These are phyloP conservation scores for Stemphylium vesicarium DNA, from an alignment of 2,329 filamentous ascomycete genomes.

Conservation along the genomic window DNA sequence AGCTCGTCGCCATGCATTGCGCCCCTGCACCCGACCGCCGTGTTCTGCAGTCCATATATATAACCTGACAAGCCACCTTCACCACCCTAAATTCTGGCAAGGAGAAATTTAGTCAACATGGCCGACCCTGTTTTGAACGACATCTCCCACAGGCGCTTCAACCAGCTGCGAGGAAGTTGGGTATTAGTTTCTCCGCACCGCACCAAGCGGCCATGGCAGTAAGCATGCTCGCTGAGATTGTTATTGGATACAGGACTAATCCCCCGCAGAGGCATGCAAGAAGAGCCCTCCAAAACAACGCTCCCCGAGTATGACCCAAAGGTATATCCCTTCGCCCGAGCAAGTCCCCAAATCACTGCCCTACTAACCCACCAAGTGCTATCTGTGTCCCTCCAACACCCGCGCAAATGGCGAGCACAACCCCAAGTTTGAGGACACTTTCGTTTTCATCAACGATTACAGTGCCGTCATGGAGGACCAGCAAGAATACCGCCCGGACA, in stretches of 20 bases:
- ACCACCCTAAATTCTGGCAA: slow-evolving; percentile 11
- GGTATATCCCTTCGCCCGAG: slow-evolving; percentile 35
- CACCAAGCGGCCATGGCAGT: slow-evolving; percentile 98
- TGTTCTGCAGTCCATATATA: slow-evolving; percentile 21
- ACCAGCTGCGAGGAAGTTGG: slow-evolving; percentile 88
- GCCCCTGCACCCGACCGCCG: slow-evolving; percentile 17
- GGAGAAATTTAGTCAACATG: slow-evolving; percentile 43
- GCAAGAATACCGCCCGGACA: slow-evolving; percentile 70
- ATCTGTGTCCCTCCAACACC: slow-evolving; percentile 90
- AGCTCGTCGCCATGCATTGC: slow-evolving; percentile 28
- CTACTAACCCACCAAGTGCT: slow-evolving; percentile 67
- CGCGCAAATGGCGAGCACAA: slow-evolving; percentile 87
- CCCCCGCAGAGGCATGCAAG: slow-evolving; percentile 54
- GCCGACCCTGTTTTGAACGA: slow-evolving; percentile 73
- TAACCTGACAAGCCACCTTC: not conserved
- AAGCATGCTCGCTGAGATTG: slow-evolving; percentile 49
- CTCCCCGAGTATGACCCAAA: slow-evolving; percentile 78
- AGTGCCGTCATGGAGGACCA: slow-evolving; percentile 95
- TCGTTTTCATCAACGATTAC: slow-evolving; percentile 97
- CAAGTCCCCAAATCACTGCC: not conserved
- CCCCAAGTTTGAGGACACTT: slow-evolving; percentile 84
- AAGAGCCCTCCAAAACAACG: slow-evolving; percentile 55
- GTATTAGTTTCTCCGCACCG: slow-evolving; percentile 94
- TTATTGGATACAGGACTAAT: slow-evolving; percentile 9
- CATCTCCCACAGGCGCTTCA: slow-evolving; percentile 91